Evolutionary conservation across 805 yeast species (phyloP).

Genomic region (Vanderwaltozyma verrucispora): DNA sequence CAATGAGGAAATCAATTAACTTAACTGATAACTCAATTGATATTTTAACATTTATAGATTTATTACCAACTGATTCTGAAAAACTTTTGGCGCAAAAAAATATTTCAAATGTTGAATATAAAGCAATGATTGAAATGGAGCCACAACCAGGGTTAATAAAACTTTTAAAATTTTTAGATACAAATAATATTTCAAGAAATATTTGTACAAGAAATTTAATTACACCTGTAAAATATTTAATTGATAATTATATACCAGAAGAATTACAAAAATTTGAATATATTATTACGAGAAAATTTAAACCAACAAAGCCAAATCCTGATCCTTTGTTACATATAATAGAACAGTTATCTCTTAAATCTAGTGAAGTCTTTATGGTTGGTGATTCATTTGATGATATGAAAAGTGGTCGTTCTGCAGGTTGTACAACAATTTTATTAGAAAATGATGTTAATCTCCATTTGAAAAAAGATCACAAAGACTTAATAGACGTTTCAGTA

Average conservation of each 20-base stretch:
- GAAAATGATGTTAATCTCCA: constrained; percentile 41
- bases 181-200: constrained; percentile 35
- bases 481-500: constrained; percentile 14
- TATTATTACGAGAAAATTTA: constrained; percentile 50
- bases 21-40: constrained; percentile 37
- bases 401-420: constrained; percentile 54
- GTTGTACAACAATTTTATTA: constrained; percentile 45
- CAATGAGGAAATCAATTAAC: constrained; percentile 53
- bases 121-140: constrained; percentile 50
- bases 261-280: constrained; percentile 36
- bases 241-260: constrained; percentile 34
- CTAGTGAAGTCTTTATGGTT: constrained; percentile 49
- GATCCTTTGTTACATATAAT: constrained; percentile 52
- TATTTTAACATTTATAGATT: constrained; percentile 41
- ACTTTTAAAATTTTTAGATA: constrained; percentile 29
- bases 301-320: constrained; percentile 62
- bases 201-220: constrained; percentile 54
- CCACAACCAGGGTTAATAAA: constrained; percentile 39
- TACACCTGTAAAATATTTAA: constrained; percentile 44
- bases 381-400: constrained; percentile 69
- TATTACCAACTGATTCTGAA: constrained; percentile 30
- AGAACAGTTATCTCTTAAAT: constrained; percentile 35
- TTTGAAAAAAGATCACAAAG: constrained; percentile 30
- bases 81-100: constrained; percentile 36
- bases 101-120: constrained; percentile 44